Base-by-base conservation (phyloP, 2,329 filamentous ascomycete species). In the Trichoderma brevicompactum region DNA sequence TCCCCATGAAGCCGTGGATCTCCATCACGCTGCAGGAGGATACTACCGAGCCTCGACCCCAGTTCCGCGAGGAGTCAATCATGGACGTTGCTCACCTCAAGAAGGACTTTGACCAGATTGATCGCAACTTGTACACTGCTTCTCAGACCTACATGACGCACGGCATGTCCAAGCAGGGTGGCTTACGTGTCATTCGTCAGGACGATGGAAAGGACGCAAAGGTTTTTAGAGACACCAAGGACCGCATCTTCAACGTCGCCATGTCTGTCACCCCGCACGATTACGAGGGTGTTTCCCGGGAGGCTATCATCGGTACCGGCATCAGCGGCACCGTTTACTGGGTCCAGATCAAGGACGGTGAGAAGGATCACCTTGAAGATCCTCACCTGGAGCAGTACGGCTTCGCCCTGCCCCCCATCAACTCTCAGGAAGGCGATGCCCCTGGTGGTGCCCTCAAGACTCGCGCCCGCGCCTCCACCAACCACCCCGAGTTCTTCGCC, bases 251-350 rank as follows among this genome's bases (percentile, higher is more conserved):
- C 82, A 97, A 95, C 75, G 89, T 99, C 23, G 87, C 92, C 70
- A 87, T 97, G 69, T 96, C 92, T 63, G 87, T 88, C 23, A 88
- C 87, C 5, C 82, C 86, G 3, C 76, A 83, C 40, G 85, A 88
- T 48, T 80, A 84, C 48, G 78, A 81, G 17, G 78, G 81, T 19
- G 79, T 83, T 19, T 87, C 89, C 43, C 87, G 89, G 62, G 93
- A 99, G 76, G 87, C 91, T 53, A 90, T 98, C 62, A 89, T 99
- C 64, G 94, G 92, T 46, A 98, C 95, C 65, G 94, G 94, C 66
- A 90, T 97, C 71, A 96, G 94, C 73, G 96, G 95, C 50, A 92
- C 94, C 9, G 92, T 98, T n/a, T 97, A 98, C 80, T 99, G 95
- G 91, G 89, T 93, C 10, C 85, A 91, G 74, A 87, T 96, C 70